Base-by-base conservation (phyloP, 2,329 filamentous ascomycete species). In the Blastomyces silverae region DNA sequence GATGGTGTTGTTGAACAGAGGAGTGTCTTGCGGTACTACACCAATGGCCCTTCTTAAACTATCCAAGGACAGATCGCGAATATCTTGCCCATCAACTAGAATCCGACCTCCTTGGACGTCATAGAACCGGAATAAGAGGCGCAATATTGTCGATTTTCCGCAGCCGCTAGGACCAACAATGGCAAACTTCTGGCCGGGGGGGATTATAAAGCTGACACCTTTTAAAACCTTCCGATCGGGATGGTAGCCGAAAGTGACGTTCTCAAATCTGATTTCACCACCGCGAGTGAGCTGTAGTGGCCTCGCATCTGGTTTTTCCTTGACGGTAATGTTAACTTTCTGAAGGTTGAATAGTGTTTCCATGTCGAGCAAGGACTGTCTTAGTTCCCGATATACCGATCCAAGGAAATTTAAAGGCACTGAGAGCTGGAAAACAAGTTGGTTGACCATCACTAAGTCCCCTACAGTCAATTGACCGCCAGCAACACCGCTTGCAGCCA, bases 401-500 rank as follows among this genome's bases (percentile, higher is more conserved):
- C 94, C 94, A 3, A 99, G 82, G 77, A 99, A 99, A 81, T 99
- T 99, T 66, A 99, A 84, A 0, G 94, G 94, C 3, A 99, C 91
- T 0, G 92, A 97, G 6, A 99, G 87, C 78, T 99, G 94, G 79
- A 99, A 99, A 66, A 99, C 92, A 22, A 99, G 87, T 80, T 97
- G 94, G 76, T 99, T 99, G 70, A 99, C 91, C 91, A 99, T 95
- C 74, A 99, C 94, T 42, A 99, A 83, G 74, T 99, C 95, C 65
- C 94, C 94, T 17, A 99, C 92, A 0, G 93, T 97, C 71, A 99
- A 79, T 6, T 82, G 80, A 17, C 93, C 93, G 2, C 80, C 82
- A 0, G 91, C 91, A 0, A 99, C 92, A 46, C 95, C 95, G 71
- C 93, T 87, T 31, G 91, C 91, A 6, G 92, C 94, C 65, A 97